Base-by-base conservation (phyloP, 768 basidiomycete species). In the Auriscalpium orientale region DNA sequence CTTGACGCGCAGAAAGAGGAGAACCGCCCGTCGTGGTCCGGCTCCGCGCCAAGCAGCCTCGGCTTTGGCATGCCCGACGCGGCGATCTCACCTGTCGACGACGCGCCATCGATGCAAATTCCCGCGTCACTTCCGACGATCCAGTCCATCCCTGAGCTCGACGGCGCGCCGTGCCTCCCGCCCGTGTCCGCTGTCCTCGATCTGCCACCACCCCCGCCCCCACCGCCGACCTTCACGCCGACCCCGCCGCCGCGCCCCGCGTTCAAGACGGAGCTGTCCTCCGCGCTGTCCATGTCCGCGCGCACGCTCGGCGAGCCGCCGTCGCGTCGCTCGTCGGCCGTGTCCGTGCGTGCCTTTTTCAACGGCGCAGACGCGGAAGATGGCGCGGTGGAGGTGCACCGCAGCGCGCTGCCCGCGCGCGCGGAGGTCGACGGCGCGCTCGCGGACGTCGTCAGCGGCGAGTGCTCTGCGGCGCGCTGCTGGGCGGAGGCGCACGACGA, bases 401-500 rank as follows among this genome's bases (percentile, higher is more conserved):
- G 90, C 15, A 79, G 83, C 15, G 83, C 87, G 16, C 72, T 81
- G 10, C 71, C 79, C 44, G 82, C 83, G 36, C 84, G 91, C 48
- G 75, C 78, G 33, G 79, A 82, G 43, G 83, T 91, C 51, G 93
- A 95, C 63, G 80, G 85, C 46, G 84, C 83, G 11, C 72, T 98
- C 16, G 77, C 80, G 47, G 94, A 95, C 64, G 82, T 97, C 56
- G 83, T 87, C 62, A 93, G 91, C 11, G 83, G 86, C 57, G 74
- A 76, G 21, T 87, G 88, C 59, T 70, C 85, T 28, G 76, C 80
- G 2, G 87, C 85, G 15, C 80, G 94, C 45, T 79, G 78, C 48
- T 78, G 85, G 53, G 85, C 85, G 8, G 79, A 74, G 53, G 74
- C 76, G 43, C 81, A 78, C 55, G 84, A 85, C 53, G 80, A 83